Conservation (phyloP, 1,284 basidiomycete genomes). For the Boletellus deceptivus region DNA sequence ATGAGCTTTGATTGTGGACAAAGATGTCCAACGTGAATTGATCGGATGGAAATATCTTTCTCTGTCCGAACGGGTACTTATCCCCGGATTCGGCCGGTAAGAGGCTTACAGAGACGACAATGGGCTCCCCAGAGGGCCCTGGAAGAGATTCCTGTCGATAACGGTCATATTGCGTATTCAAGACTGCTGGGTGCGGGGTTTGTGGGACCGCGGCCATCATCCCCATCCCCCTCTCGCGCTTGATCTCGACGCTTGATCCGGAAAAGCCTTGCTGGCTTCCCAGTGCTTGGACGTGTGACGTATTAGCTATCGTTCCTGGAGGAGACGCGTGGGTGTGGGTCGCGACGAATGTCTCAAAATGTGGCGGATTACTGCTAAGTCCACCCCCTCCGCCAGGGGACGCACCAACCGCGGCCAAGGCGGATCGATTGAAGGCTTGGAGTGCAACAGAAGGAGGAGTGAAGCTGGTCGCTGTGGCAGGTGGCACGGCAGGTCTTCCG, state of each 20-base stretch:
- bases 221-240: slow-evolving; percentile 48
- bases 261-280: slow-evolving; percentile 44
- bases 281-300: slow-evolving; percentile 54
- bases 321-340: slow-evolving; percentile 69
- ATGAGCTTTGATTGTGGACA: slow-evolving; percentile 81
- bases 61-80: slow-evolving; percentile 28
- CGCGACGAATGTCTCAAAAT: slow-evolving; percentile 23
- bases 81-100: slow-evolving; percentile 33
- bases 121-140: slow-evolving; percentile 44
- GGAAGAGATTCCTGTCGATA: slow-evolving; percentile 27
- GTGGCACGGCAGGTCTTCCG: slow-evolving; percentile 9
- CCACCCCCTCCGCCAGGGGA: slow-evolving; percentile 1
- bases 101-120: slow-evolving; percentile 76
- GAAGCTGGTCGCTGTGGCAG: slow-evolving; percentile 16
- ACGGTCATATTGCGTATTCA: slow-evolving; percentile 32
- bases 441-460: slow-evolving; percentile 42
- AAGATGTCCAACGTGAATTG: slow-evolving; percentile 85
- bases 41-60: slow-evolving; percentile 66
- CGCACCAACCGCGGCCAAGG: slow-evolving; percentile 48
- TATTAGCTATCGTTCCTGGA: slow-evolving; percentile 43
- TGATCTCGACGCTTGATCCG: slow-evolving; percentile 63
- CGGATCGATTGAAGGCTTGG: slow-evolving; percentile 41
- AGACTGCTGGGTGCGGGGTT: slow-evolving; percentile 55
- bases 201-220: slow-evolving; percentile 39
- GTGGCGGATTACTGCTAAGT: background rate